Percentiles rank a stretch among this genome's conserved stretches.
Evolutionary conservation across 192 early-diverging fungal genomes (phyloP).

Genomic region (Coemansia sp.): DNA sequence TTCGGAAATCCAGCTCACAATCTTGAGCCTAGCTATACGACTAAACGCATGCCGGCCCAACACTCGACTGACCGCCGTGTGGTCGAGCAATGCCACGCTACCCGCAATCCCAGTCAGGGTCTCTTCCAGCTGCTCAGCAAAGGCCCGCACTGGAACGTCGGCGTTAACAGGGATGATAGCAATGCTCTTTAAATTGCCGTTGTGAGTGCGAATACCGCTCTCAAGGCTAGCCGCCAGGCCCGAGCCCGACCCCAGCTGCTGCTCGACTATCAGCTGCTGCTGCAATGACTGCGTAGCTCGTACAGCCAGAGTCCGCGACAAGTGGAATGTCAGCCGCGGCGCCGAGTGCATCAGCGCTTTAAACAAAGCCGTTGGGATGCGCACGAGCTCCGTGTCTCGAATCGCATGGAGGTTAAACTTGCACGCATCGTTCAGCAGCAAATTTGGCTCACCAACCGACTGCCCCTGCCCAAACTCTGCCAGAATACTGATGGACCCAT

Average conservation of each 20-base stretch:
- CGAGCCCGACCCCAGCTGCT: conserved; percentile 6
- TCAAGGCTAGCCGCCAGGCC: conserved; percentile 2
- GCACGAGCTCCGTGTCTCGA: conserved; percentile 93
- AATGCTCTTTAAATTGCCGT: conserved; percentile 93
- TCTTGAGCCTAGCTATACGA: conserved; percentile 89
- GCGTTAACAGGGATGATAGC: conserved; percentile 86
- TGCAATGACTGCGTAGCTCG: conserved; percentile 61
- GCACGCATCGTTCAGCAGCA: conserved; percentile 73
- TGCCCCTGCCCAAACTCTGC: conserved; percentile 95
- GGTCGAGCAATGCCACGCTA: conserved; percentile 77
- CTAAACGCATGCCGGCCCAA: conserved; percentile 93
- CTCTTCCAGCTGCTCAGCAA: conserved; percentile 79
- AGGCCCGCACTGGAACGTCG: conserved; percentile 82
- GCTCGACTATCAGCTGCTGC: conserved; percentile 23
- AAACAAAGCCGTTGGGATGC: conserved; percentile 95
- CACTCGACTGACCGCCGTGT: conserved; percentile 73
- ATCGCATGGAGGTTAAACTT: conserved; percentile 94
- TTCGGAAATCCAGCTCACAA: conserved; percentile 91
- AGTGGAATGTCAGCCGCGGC: conserved; percentile 90
- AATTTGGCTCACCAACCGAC: conserved; percentile 93
- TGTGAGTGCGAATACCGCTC: conserved; percentile 72
- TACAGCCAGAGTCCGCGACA: conserved; percentile 87
- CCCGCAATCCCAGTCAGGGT: conserved; percentile 74
- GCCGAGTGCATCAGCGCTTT: conserved; percentile 85
- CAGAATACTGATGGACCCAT: conserved; percentile 76